A percentile compares a stretch with the other conserved stretches of the same genome.
Evolutionary conservation across 2,329 filamentous ascomycete species (phyloP).

Genomic region (Calonectria naviculata): DNA sequence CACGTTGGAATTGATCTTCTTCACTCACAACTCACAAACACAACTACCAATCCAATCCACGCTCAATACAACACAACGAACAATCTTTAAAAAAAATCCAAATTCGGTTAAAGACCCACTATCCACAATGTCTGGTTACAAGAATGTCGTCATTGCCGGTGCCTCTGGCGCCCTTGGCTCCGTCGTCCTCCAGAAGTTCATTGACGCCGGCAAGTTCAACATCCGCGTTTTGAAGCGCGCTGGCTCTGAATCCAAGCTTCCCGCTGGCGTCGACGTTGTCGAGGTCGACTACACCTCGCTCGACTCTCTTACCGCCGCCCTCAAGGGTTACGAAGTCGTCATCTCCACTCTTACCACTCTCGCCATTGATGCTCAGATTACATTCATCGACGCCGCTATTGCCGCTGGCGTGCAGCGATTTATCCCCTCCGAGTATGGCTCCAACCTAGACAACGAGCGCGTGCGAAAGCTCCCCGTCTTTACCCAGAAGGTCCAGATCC

Average conservation of each 20-base stretch:
- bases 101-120: neutral
- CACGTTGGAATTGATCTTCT: neutral
- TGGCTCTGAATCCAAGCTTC: slow-evolving; percentile 53
- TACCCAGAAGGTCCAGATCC: slow-evolving; percentile 57
- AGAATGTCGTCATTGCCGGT: slow-evolving; percentile 52
- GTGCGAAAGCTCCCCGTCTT: slow-evolving; percentile 61
- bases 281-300: slow-evolving; percentile 55
- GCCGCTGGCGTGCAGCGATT: slow-evolving; percentile 71
- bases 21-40: slow-evolving; percentile 6
- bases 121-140: slow-evolving; percentile 44
- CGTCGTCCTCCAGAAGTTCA: slow-evolving; percentile 43
- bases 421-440: slow-evolving; percentile 68
- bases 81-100: neutral
- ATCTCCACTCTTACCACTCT: slow-evolving; percentile 51
- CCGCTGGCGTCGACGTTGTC: slow-evolving; percentile 41
- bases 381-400: slow-evolving; percentile 68
- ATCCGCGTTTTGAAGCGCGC: slow-evolving; percentile 49
- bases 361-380: slow-evolving; percentile 50
- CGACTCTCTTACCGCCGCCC: slow-evolving; percentile 59
- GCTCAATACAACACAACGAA: neutral
- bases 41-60: neutral
- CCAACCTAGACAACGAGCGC: slow-evolving; percentile 47
- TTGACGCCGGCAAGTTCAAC: slow-evolving; percentile 47
- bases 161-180: slow-evolving; percentile 50
- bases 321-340: slow-evolving; percentile 68